Percentiles rank a stretch among this genome's conserved stretches.
These are phyloP conservation scores for Arabidopsis arenosa DNA, from an alignment of 345 rosid species.

Conservation along the genomic window DNA sequence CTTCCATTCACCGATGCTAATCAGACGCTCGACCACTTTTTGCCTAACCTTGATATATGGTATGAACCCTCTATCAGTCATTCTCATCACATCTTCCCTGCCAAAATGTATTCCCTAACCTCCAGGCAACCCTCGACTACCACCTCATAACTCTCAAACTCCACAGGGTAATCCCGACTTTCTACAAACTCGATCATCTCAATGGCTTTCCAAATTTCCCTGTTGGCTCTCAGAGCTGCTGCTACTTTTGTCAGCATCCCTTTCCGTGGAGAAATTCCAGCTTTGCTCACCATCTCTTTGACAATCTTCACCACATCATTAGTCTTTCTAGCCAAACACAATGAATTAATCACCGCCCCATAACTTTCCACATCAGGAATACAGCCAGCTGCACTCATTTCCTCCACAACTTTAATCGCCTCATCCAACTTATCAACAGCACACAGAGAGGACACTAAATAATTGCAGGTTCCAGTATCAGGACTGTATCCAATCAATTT, in stretches of 20 bases:
- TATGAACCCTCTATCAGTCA: constrained; percentile 81
- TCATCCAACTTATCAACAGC: constrained; percentile 69
- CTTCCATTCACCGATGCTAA: constrained; percentile 60
- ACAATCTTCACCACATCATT: constrained; percentile 58
- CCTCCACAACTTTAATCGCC: constrained; percentile 67
- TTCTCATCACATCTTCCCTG: constrained; percentile 66
- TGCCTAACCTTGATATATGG: constrained; percentile 77
- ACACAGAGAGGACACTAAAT: constrained; percentile 66
- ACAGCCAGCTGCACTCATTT: constrained; percentile 64
- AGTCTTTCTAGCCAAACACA: constrained; percentile 65
- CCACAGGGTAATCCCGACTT: constrained; percentile 56
- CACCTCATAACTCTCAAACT: constrained; percentile 67
- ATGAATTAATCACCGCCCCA: constrained; percentile 53
- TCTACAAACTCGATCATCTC: constrained; percentile 77
- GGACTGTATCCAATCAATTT: constrained; percentile 68
- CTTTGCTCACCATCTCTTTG: constrained; percentile 75
- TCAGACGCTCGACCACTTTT: constrained; percentile 71
- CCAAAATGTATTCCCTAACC: constrained; percentile 66
- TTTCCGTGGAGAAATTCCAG: constrained; percentile 67
- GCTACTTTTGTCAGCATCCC: constrained; percentile 62
- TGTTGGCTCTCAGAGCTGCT: constrained; percentile 64
- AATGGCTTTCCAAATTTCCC: constrained; percentile 70
- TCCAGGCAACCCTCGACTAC: constrained; percentile 74
- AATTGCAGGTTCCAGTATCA: constrained; percentile 72
- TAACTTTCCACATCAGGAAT: constrained; percentile 79